Evolutionary conservation across 495 filamentous ascomycete species (phyloP), one percentile per base, ranked within the genome.

Genomic region (Lasiosphaeriaceae sp.): DNA sequence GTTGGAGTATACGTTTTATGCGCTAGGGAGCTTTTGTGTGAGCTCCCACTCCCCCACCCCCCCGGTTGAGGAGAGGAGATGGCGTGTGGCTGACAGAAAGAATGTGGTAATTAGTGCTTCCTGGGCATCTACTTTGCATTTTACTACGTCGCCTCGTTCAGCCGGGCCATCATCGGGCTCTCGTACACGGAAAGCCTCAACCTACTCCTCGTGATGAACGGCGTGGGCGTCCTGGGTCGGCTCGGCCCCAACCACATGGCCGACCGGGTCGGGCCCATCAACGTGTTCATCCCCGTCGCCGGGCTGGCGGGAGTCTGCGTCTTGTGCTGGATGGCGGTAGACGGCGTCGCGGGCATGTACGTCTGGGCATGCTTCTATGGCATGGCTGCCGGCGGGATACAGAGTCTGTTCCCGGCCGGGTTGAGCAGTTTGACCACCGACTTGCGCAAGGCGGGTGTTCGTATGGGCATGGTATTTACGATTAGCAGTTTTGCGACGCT

Each of bases 401-500:
- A 92, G 73, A 83, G 82, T 6, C 68, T 89, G 49, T 85, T 83
- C 57, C 91, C 70, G 68, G 88, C 77, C 66, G 83, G 46, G 44
- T 84, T 65, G 82, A 86, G 69, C 76, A 85, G 24, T 71, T 77
- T 66, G 77, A 83, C 57, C 58, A 88, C 57, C 2, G 86, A 94
- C 62, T 58, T 86, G 63, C 78, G 80, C 29, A 90, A 89, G 68
- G 76, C 80, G 22, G 87, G 90, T 0, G 81, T 84, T 52, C 77
- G 88, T 12, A 85, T 91, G 78, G 90, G 89, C 7, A 92, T 94
- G 88, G 80, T 86, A 22, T 86, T 93, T 55, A 85, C 80, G n/a
- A 83, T 91, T 44, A 80, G 87, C 14, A 84, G 82, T 39, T 81
- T 93, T 50, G 89, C 89, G 0, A 80, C 80, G 21, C 71, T 94